Conservation (phyloP, 306 rosid species). For the Vigna mungo region DNA sequence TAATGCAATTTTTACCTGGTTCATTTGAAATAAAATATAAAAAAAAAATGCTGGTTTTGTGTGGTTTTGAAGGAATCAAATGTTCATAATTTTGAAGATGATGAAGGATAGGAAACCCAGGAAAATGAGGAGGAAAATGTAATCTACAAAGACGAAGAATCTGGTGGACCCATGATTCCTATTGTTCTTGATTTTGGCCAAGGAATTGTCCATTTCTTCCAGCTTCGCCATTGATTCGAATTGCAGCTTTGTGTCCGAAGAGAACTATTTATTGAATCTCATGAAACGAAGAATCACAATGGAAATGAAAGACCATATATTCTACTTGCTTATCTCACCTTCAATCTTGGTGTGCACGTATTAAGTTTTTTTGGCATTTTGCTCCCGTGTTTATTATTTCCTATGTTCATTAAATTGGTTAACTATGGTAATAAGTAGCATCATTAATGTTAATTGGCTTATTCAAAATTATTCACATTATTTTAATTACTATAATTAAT, state of each 20-base stretch:
- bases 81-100: constrained; percentile 57
- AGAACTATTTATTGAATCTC: constrained; percentile 5
- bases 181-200: constrained; percentile 49
- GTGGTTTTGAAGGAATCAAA: constrained; percentile 48
- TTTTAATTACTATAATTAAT: too few relatives aligned
- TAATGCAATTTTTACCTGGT: constrained; percentile 50
- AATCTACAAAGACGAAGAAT: constrained; percentile 77
- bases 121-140: constrained; percentile 70
- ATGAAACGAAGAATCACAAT: not conserved
- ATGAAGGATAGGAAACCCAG: constrained; percentile 67
- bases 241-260: constrained; percentile 8
- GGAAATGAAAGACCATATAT: not conserved
- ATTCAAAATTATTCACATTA: too few relatives aligned
- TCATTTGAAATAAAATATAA: not conserved
- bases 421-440: too few relatives aligned
- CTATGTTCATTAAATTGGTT: too few relatives aligned
- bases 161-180: constrained; percentile 67
- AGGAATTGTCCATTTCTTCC: constrained; percentile 52
- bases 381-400: too few relatives aligned
- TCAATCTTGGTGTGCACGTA: too few relatives aligned
- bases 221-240: constrained; percentile 61
- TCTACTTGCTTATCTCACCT: not conserved
- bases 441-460: too few relatives aligned
- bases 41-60: not conserved
- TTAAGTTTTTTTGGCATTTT: too few relatives aligned